Conservation (phyloP, 805 yeast species). For the Jamesozyma gamospora region DNA sequence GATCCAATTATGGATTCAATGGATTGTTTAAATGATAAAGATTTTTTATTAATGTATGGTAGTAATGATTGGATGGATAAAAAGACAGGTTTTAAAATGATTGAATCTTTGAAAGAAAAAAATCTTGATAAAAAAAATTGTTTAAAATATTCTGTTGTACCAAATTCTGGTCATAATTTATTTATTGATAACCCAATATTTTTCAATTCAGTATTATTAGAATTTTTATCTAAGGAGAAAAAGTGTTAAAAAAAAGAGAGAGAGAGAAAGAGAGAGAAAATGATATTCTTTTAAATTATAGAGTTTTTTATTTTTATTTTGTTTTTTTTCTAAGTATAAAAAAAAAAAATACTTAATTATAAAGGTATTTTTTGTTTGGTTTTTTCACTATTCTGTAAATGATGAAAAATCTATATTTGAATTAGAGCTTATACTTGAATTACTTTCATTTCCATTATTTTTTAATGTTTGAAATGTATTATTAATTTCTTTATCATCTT, state of each 20-base stretch:
- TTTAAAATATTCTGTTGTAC: constrained; percentile 15
- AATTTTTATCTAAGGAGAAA: neutral
- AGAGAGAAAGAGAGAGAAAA: too few relatives aligned
- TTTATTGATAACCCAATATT: constrained; percentile 53
- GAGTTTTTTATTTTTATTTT: too few relatives aligned
- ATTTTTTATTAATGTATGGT: constrained; percentile 46
- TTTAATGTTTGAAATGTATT: too few relatives aligned
- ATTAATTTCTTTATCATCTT: too few relatives aligned
- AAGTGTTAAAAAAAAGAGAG: neutral
- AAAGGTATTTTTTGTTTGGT: too few relatives aligned
- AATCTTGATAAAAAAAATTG: neutral
- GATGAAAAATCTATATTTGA: too few relatives aligned
- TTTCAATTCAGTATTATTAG: constrained; percentile 34
- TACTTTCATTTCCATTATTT: too few relatives aligned
- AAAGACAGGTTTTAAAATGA: constrained; percentile 36
- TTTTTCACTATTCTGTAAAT: too few relatives aligned
- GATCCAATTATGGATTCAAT: constrained; percentile 58
- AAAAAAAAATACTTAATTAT: too few relatives aligned
- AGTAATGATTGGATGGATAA: constrained; percentile 66
- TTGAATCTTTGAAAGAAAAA: constrained; percentile 10
- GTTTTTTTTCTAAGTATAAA: too few relatives aligned
- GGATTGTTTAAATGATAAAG: constrained; percentile 25
- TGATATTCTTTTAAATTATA: too few relatives aligned
- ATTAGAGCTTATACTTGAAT: too few relatives aligned
- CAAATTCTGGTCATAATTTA: constrained; percentile 64